phyloP scores from a whole-genome alignment of 2,329 filamentous ascomycete genomes.

The Beauveria rudraprayagi region DNA sequence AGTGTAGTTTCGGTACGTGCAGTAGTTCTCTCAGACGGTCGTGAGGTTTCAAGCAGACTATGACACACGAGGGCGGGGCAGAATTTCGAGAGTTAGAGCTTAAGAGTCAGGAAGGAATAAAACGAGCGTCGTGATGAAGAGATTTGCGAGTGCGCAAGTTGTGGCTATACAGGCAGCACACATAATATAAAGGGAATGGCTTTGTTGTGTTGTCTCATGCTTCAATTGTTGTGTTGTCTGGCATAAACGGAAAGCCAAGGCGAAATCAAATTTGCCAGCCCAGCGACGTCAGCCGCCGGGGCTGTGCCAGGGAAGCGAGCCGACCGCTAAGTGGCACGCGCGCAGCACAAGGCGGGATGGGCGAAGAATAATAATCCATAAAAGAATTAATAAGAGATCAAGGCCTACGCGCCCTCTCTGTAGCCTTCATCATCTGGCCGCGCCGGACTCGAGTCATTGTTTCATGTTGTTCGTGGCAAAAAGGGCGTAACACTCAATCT shows the following conservation, averaged over 20 bases:
- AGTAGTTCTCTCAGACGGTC: neutral
- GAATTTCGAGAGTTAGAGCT: neutral
- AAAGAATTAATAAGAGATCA: neutral
- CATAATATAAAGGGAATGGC: neutral
- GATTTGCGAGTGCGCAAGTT: neutral
- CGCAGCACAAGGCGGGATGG: neutral
- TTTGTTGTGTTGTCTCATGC: neutral
- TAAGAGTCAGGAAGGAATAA: neutral
- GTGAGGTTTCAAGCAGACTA: neutral
- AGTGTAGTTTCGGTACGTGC: neutral
- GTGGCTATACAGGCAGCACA: neutral
- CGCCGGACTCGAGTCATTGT: neutral
- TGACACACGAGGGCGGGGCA: neutral
- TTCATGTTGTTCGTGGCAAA: neutral
- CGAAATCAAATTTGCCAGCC: neutral
- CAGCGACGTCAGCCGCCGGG: slow-evolving; percentile 10
- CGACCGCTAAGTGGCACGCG: neutral
- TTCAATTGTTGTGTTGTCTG: neutral
- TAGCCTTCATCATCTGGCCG: neutral
- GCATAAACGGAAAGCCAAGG: neutral
- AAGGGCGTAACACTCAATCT: neutral
- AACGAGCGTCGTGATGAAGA: neutral
- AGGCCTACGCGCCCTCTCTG: neutral
- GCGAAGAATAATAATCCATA: neutral
- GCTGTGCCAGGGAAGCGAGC: slow-evolving; percentile 4